phyloP scores from a whole-genome alignment of 768 basidiomycete genomes.

The Cystofilobasidium ferigula region DNA sequence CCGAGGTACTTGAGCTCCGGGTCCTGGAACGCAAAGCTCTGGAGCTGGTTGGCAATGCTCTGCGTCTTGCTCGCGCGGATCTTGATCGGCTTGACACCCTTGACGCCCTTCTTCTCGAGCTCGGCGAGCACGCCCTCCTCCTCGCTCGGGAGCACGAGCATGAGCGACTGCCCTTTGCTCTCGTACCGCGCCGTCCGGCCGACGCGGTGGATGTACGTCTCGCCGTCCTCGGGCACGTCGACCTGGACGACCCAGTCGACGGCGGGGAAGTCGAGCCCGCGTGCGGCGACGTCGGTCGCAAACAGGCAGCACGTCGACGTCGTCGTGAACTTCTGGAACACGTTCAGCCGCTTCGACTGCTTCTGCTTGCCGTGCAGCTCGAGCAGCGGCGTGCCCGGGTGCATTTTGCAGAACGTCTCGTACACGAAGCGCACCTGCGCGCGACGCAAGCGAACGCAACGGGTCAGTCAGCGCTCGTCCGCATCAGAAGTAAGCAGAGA shows the following conservation, averaged over 20 bases:
- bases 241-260: constrained; percentile 95
- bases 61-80: constrained; percentile 76
- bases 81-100: constrained; percentile 56
- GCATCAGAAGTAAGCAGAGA: neutral
- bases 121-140: constrained; percentile 76
- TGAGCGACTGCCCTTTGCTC: constrained; percentile 69
- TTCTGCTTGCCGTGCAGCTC: constrained; percentile 95
- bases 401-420: constrained; percentile 90
- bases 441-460: too few species aligned
- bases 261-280: constrained; percentile 89
- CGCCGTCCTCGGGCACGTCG: constrained; percentile 92
- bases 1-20: constrained; percentile 95
- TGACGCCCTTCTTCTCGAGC: constrained; percentile 60
- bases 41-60: constrained; percentile 73
- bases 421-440: constrained; percentile 77
- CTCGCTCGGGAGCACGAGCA: constrained; percentile 79
- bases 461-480: neutral
- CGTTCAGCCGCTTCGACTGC: constrained; percentile 70
- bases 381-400: constrained; percentile 84
- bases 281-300: constrained; percentile 91
- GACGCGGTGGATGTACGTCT: constrained; percentile 94
- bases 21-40: constrained; percentile 85
- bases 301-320: constrained; percentile 76
- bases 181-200: constrained; percentile 91
- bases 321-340: constrained; percentile 72